phyloP scores from a whole-genome alignment of 495 filamentous ascomycete species.

The Letharia lupina region DNA sequence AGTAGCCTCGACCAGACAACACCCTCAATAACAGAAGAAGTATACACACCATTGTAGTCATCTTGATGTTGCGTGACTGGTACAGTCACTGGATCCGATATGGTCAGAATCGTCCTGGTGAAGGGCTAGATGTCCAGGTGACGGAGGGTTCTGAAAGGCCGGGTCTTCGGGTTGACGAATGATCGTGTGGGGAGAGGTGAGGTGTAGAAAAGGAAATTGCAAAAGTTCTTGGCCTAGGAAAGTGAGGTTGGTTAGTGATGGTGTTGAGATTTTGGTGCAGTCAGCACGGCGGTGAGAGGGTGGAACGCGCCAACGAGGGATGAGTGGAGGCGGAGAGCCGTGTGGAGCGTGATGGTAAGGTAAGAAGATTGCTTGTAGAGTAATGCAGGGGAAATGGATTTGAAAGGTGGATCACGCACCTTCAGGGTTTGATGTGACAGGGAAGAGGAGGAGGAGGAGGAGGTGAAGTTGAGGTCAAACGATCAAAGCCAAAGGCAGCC shows the following conservation, averaged over 20 bases:
- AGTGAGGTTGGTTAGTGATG: conserved; percentile 6
- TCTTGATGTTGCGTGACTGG: conserved; percentile 29
- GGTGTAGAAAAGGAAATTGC: conserved; percentile 7
- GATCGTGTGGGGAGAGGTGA: conserved; percentile 4
- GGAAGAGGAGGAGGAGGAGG: not conserved
- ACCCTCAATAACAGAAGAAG: conserved; percentile 28
- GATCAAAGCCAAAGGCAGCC: conserved; percentile 10
- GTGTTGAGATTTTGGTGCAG: conserved; percentile 2
- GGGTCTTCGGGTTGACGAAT: conserved; percentile 12
- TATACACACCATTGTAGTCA: conserved; percentile 47
- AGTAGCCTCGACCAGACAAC: not conserved
- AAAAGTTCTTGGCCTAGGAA: not conserved
- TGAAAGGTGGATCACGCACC: conserved; percentile 13
- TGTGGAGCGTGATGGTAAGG: not conserved
- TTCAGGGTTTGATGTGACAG: conserved; percentile 6
- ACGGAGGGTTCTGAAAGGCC: not conserved
- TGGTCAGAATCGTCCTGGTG: conserved; percentile 1
- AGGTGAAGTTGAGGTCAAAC: conserved; percentile 7
- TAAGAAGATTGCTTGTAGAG: not conserved
- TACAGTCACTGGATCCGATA: conserved; percentile 27
- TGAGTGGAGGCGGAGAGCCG: not conserved
- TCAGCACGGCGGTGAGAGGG: conserved; percentile 17
- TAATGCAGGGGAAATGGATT: conserved; percentile 3
- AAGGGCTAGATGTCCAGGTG: conserved; percentile 6
- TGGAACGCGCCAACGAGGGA: not conserved